These are phyloP conservation scores for Apiotrichum mycotoxinovorans DNA, from an alignment of 1,284 basidiomycete species.

Conservation along the genomic window DNA sequence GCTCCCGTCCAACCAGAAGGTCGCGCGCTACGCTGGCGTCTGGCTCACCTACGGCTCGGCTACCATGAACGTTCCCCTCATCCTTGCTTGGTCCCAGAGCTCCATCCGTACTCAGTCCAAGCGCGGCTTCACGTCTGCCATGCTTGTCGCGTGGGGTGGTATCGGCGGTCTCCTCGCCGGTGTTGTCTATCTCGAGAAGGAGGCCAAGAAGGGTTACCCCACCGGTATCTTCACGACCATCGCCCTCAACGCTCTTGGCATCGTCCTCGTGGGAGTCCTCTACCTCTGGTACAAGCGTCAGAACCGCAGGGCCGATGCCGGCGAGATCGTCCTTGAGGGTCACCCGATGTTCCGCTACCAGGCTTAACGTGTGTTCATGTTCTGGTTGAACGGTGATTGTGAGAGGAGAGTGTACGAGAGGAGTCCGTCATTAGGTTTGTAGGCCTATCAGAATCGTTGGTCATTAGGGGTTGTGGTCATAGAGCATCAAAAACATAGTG, in stretches of 20 bases:
- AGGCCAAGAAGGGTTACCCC: constrained; percentile 12
- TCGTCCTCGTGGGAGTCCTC: constrained; percentile 10
- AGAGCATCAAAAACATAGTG: no score
- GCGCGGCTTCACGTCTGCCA: constrained; percentile 26
- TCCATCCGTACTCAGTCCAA: constrained; percentile 52
- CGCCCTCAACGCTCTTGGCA: constrained; percentile 9
- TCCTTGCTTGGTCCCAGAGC: constrained; percentile 44
- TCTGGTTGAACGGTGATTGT: no score
- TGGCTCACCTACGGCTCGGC: constrained; percentile 40
- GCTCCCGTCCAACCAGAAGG: constrained; percentile 4
- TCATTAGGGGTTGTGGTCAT: no score
- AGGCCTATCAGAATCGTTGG: no score
- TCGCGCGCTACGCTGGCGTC: constrained; percentile 11
- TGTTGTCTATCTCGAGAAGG: constrained; percentile 18
- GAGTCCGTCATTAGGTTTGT: no score
- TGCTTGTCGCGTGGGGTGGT: constrained; percentile 19
- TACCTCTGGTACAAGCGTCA: constrained; percentile 6
- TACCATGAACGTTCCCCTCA: constrained; percentile 37
- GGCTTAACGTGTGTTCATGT: not conserved
- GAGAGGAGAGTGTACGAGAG: not conserved
- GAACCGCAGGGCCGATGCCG: constrained; percentile 15
- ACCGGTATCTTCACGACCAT: constrained; percentile 20
- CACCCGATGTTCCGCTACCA: constrained; percentile 15
- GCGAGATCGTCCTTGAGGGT: constrained; percentile 10
- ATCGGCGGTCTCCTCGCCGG: constrained; percentile 19